Conservation (phyloP, 108 stramenopile genomes). For the Fragilaria crotonensis region DNA sequence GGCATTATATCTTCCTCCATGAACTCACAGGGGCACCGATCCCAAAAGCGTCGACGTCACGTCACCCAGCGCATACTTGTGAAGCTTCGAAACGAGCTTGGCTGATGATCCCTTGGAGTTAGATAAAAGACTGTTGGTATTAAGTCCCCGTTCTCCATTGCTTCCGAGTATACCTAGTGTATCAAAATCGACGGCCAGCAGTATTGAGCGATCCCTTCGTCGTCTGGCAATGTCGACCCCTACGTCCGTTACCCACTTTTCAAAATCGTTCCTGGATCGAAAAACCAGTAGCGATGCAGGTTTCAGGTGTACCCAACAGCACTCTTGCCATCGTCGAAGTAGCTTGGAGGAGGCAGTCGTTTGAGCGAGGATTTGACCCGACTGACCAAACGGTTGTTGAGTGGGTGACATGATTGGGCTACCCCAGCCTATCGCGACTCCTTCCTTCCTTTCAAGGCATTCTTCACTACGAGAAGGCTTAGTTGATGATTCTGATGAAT, state of each 20-base stretch:
- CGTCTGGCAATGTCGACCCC: neutral
- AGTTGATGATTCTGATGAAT: too few relatives aligned
- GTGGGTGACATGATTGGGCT: too few relatives aligned
- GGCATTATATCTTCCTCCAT: too few relatives aligned
- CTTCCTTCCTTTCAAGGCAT: too few relatives aligned
- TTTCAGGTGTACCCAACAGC: neutral
- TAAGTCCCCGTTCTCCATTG: neutral
- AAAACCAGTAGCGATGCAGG: neutral
- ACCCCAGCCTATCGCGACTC: too few relatives aligned
- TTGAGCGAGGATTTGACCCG: too few relatives aligned
- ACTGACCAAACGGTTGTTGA: too few relatives aligned
- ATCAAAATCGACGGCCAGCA: neutral
- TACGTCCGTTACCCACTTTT: neutral
- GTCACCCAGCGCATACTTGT: neutral
- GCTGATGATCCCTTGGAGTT: neutral
- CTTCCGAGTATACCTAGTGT: neutral
- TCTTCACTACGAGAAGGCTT: too few relatives aligned
- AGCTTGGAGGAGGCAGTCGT: too few relatives aligned
- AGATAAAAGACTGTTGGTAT: neutral
- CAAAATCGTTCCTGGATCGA: neutral
- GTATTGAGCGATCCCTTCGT: neutral
- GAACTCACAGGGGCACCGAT: too few relatives aligned
- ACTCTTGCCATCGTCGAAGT: neutral
- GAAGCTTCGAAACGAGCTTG: neutral
- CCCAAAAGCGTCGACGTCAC: neutral